Percentiles rank a stretch among this genome's conserved stretches.
These are phyloP conservation scores for Hyaloscypha finlandica DNA, from an alignment of 495 filamentous ascomycete species.

Conservation along the genomic window DNA sequence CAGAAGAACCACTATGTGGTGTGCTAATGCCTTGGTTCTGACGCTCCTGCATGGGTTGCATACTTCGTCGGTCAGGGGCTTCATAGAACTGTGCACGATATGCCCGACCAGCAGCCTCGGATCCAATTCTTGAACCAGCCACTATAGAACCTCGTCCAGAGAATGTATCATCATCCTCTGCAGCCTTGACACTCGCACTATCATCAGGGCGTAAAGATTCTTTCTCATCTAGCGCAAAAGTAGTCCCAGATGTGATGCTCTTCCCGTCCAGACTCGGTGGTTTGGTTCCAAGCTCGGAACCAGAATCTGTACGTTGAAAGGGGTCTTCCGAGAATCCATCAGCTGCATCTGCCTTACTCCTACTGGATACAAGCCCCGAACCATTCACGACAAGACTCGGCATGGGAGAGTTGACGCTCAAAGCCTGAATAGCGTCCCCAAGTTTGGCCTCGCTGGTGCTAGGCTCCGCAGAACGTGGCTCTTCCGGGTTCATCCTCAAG, in stretches of 20 bases:
- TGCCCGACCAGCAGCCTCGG: conserved; percentile 72
- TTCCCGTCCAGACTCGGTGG: conserved; percentile 87
- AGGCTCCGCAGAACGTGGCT: neutral
- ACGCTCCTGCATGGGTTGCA: conserved; percentile 40
- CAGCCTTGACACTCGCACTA: conserved; percentile 86
- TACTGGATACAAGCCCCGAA: conserved; percentile 32
- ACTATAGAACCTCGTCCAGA: conserved; percentile 72
- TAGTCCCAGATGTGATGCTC: conserved; percentile 86
- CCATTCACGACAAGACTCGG: conserved; percentile 54
- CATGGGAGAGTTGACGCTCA: conserved; percentile 39
- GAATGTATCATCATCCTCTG: conserved; percentile 83
- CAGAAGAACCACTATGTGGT: conserved; percentile 54
- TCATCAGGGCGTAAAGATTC: conserved; percentile 92
- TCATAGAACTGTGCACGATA: conserved; percentile 79
- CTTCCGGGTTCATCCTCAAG: neutral
- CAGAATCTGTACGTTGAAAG: conserved; percentile 60
- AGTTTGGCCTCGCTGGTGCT: conserved; percentile 35
- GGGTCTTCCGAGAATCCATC: conserved; percentile 32
- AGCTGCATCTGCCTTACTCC: conserved; percentile 20
- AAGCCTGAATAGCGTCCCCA: conserved; percentile 40
- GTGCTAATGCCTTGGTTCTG: conserved; percentile 48
- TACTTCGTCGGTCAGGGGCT: conserved; percentile 55
- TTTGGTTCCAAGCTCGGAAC: conserved; percentile 75
- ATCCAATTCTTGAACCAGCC: conserved; percentile 73
- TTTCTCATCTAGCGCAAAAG: conserved; percentile 92